Base-by-base conservation (phyloP, 805 yeast genomes). In the Zygotorulaspora sp. region DNA sequence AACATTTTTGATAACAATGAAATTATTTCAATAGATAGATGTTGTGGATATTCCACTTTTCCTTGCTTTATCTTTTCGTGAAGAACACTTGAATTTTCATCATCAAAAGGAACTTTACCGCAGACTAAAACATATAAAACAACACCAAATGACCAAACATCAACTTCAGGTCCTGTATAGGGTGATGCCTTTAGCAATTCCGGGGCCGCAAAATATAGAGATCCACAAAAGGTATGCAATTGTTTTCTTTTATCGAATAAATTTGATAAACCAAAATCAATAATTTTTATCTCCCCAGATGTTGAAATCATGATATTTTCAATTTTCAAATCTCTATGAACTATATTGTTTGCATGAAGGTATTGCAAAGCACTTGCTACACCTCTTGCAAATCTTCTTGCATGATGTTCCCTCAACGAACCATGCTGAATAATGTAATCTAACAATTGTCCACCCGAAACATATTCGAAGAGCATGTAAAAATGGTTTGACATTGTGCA, bases 81-180 rank as follows among this genome's bases (percentile, higher is more conserved):
- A 51, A 92, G 70, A 1, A 84, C 89, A 31, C 89, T 80, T 47
- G 94, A 95, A 49, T 85, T 80, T 53, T 87, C 94, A 58, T 92
- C 97, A 61, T 92, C 98, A 61, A 92, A 92, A 6, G 99, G 99
- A 10, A 92, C 97, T 60, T 87, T 89, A 38, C 99, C 99, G 61
- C 97, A 89, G 2, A 92, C 96, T 44, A 92, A 70, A 6, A 92
- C 99, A 57, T 87, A 92, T 35, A 92, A 66, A 0, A 92, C 97
- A 21, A 92, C 95, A 47, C 98, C 98, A 69, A 89, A 90, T 2
- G 96, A 86, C 98, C 98, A 92, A 13, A 92, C 81, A 61, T 92
- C 98, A 32, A 92, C 96, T 61, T 92, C 98, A 1, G 98, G 98
- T 0, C 98, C 99, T 24, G 75, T 70, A 55, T 92, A 92, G 1